Evolutionary conservation across 2,329 filamentous ascomycete species (phyloP).

Genomic region (Trichoderma brevicompactum): DNA sequence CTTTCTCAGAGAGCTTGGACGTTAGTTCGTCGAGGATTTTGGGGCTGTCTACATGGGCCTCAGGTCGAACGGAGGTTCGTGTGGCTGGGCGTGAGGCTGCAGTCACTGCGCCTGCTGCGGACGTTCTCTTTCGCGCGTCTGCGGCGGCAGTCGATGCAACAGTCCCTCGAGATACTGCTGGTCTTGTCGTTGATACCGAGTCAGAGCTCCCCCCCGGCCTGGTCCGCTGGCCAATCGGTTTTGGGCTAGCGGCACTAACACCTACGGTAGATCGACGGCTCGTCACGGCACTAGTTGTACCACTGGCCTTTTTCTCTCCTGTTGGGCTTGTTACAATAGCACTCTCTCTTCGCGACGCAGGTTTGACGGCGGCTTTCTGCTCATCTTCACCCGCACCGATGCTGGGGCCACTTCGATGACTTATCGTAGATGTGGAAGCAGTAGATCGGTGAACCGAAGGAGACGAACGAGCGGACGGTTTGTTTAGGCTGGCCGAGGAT

Average conservation of each 20-base stretch:
- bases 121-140: slow-evolving; percentile 61
- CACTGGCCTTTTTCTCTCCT: slow-evolving; percentile 44
- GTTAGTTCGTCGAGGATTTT: slow-evolving; percentile 66
- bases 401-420: slow-evolving; percentile 53
- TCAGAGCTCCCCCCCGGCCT: slow-evolving; percentile 11
- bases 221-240: slow-evolving; percentile 30
- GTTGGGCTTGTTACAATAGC: slow-evolving; percentile 47
- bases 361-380: slow-evolving; percentile 48
- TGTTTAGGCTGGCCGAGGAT: slow-evolving; percentile 49
- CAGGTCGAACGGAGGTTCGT: slow-evolving; percentile 47
- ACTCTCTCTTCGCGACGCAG: slow-evolving; percentile 50
- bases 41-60: slow-evolving; percentile 47
- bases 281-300: slow-evolving; percentile 39
- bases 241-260: slow-evolving; percentile 41
- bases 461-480: slow-evolving; percentile 55
- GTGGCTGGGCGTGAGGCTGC: slow-evolving; percentile 36
- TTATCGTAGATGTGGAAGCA: slow-evolving; percentile 45
- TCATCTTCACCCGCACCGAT: slow-evolving; percentile 57
- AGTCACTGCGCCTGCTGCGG: slow-evolving; percentile 50
- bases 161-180: slow-evolving; percentile 30
- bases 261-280: slow-evolving; percentile 42
- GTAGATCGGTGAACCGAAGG: slow-evolving; percentile 41
- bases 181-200: slow-evolving; percentile 39
- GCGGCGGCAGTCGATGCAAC: slow-evolving; percentile 33
- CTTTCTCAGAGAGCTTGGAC: slow-evolving; percentile 61